A percentile compares a stretch with the other conserved stretches of the same genome.
phyloP scores from a whole-genome alignment of 2,329 filamentous ascomycete genomes.

The Verticillium zaregamsianum region DNA sequence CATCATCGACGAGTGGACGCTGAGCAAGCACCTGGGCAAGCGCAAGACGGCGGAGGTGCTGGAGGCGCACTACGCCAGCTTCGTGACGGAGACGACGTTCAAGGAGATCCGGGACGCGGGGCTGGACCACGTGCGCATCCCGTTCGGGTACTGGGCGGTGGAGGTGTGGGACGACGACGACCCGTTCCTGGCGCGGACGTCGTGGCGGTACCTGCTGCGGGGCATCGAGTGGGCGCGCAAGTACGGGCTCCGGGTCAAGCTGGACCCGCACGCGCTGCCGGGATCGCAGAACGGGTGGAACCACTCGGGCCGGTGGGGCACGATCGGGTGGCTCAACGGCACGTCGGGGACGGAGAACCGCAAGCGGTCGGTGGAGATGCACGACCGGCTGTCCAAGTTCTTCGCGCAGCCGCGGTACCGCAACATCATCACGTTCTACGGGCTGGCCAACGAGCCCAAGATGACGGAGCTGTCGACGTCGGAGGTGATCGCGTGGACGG shows the following conservation, averaged over 20 bases:
- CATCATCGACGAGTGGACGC: slow-evolving; percentile 85
- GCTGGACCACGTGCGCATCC: slow-evolving; percentile 94
- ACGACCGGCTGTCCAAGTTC: slow-evolving; percentile 83
- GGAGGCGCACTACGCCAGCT: slow-evolving; percentile 89
- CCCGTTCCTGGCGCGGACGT: slow-evolving; percentile 79
- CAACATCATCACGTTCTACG: slow-evolving; percentile 89
- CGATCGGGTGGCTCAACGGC: slow-evolving; percentile 88
- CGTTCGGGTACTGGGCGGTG: slow-evolving; percentile 93
- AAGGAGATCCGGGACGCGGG: slow-evolving; percentile 80
- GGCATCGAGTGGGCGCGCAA: slow-evolving; percentile 92
- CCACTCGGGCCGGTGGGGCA: slow-evolving; percentile 79
- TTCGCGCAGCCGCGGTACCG: slow-evolving; percentile 91
- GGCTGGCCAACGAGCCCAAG: slow-evolving; percentile 87
- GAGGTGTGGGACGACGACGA: slow-evolving; percentile 83
- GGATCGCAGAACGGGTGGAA: slow-evolving; percentile 98
- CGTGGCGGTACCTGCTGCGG: slow-evolving; percentile 90
- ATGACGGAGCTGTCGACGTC: slow-evolving; percentile 69
- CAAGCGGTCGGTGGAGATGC: slow-evolving; percentile 79
- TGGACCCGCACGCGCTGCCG: slow-evolving; percentile 87
- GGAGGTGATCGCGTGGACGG: slow-evolving; percentile 76
- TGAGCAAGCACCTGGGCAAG: slow-evolving; percentile 66
- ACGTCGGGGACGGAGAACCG: slow-evolving; percentile 74
- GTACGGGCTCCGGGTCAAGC: slow-evolving; percentile 85
- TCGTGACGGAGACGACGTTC: slow-evolving; percentile 82
- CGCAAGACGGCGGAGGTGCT: slow-evolving; percentile 60